Conservation (phyloP, 495 filamentous ascomycete species). For the Trichoderma gamsii region DNA sequence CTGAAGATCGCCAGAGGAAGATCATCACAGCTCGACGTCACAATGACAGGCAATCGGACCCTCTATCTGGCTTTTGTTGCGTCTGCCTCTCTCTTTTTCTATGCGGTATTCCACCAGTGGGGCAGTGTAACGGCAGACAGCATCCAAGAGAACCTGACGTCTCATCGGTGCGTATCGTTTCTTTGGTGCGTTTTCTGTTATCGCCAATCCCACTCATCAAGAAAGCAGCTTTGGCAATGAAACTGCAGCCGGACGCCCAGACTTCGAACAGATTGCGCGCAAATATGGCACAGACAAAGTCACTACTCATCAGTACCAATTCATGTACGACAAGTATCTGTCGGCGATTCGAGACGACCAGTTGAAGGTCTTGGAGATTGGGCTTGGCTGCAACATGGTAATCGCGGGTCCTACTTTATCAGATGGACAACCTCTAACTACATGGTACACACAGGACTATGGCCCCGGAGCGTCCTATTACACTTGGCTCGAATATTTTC, state of each 20-base stretch:
- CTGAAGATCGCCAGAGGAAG: neutral
- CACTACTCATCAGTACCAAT: neutral
- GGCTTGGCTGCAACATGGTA: constrained; percentile 12
- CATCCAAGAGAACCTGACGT: neutral
- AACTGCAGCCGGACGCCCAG: neutral
- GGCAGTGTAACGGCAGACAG: neutral
- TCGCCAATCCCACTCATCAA: neutral
- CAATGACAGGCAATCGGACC: neutral
- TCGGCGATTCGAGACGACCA: neutral
- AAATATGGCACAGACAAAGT: constrained; percentile 9
- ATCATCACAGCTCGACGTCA: neutral
- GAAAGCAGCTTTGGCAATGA: neutral
- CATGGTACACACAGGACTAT: neutral
- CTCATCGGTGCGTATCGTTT: neutral
- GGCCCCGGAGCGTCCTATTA: constrained; percentile 7
- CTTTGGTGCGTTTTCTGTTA: too few species aligned
- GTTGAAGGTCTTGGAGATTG: constrained; percentile 2
- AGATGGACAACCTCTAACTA: neutral
- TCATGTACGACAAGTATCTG: constrained; percentile 7
- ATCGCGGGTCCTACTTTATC: neutral
- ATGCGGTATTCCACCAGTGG: neutral
- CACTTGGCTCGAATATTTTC: constrained; percentile 9
- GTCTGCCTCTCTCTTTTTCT: neutral
- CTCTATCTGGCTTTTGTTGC: neutral
- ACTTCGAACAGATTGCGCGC: neutral